Base-by-base conservation (phyloP, 805 yeast genomes). In the Pichia paraexigua region DNA sequence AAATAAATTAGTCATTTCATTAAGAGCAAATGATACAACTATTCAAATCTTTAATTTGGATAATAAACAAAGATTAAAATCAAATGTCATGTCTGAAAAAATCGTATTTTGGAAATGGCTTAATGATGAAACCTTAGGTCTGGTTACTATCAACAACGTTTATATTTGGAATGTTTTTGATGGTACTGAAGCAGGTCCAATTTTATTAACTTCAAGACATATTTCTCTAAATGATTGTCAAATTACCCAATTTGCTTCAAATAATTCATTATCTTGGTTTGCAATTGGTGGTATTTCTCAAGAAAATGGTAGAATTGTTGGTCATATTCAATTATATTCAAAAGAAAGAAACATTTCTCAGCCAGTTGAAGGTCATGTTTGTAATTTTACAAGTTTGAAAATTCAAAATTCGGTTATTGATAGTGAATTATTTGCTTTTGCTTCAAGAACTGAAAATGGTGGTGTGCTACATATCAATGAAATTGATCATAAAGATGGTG, bases 61-160 rank as follows among this genome's bases (percentile, higher is more conserved):
- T 49, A 73, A 89, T 30, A 90, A 92, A 70, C 90, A 88, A 70
- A 83, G 96, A 65, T 77, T 94, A 65, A 91, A 91, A 75, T 85
- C 95, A 20, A 83, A 83, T 68, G 86, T 87, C 52, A 75, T 90
- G 77, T 79, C 79, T 57, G 95, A 90, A 66, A 95, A 96, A 45
- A 91, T 94, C 46, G 82, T 90, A 45, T 92, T 83, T 68, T 94
- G 99, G 99, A 85, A 83, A 66, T 94, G 99, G 99, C 74, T 94
- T 53, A 73, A 77, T 61, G 78, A 80, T 55, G 72, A 80, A 56
- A 74, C 78, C 49, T 74, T 94, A 58, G 99, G 97, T 60, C 77
- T 94, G 55, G 84, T 94, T 56, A 88, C 97, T 13, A 87, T 83
- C 8, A 72, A 83, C 55, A 71, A 86, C 45, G 74, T 94, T 61